phyloP scores from a whole-genome alignment of 2,329 filamentous ascomycete genomes.

The Keithomyces neogunnii region DNA sequence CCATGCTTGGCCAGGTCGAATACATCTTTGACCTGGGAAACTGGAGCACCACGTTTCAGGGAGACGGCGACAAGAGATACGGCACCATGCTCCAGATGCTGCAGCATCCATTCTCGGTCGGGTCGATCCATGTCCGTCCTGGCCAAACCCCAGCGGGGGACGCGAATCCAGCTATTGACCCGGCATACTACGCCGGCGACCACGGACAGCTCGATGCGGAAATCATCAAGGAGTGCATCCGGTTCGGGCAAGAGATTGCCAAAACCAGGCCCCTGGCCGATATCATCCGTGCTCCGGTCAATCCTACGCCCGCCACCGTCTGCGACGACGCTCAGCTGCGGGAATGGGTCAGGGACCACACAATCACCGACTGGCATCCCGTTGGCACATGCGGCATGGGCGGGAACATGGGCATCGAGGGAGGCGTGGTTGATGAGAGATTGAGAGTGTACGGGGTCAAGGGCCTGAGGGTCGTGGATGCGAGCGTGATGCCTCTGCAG shows the following conservation, averaged over 20 bases:
- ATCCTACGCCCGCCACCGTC: slow-evolving; percentile 14
- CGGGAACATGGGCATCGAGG: slow-evolving; percentile 17
- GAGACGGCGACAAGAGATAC: slow-evolving; percentile 31
- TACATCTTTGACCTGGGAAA: slow-evolving; percentile 41
- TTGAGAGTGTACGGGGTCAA: slow-evolving; percentile 17
- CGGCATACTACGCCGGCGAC: slow-evolving; percentile 29
- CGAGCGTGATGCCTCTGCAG: slow-evolving; percentile 19
- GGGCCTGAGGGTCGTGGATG: slow-evolving; percentile 15
- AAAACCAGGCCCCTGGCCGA: slow-evolving; percentile 25
- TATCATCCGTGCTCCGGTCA: slow-evolving; percentile 24
- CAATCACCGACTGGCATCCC: slow-evolving; percentile 30
- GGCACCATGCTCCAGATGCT: slow-evolving; percentile 40
- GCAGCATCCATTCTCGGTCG: slow-evolving; percentile 42
- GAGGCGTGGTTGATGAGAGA: slow-evolving; percentile 20
- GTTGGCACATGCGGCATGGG: slow-evolving; percentile 27
- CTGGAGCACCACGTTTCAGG: slow-evolving; percentile 30
- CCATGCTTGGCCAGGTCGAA: slow-evolving; percentile 35
- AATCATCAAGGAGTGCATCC: slow-evolving; percentile 31
- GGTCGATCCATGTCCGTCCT: slow-evolving; percentile 35
- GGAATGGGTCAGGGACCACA: slow-evolving; percentile 20
- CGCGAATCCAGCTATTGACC: slow-evolving; percentile 30
- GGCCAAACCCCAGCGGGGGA: slow-evolving; percentile 11
- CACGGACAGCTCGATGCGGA: slow-evolving; percentile 33
- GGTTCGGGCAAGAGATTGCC: slow-evolving; percentile 31
- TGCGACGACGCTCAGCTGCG: slow-evolving; percentile 10